phyloP scores from a whole-genome alignment of 177 flowering plant genomes.

The Vitis hybrid region DNA sequence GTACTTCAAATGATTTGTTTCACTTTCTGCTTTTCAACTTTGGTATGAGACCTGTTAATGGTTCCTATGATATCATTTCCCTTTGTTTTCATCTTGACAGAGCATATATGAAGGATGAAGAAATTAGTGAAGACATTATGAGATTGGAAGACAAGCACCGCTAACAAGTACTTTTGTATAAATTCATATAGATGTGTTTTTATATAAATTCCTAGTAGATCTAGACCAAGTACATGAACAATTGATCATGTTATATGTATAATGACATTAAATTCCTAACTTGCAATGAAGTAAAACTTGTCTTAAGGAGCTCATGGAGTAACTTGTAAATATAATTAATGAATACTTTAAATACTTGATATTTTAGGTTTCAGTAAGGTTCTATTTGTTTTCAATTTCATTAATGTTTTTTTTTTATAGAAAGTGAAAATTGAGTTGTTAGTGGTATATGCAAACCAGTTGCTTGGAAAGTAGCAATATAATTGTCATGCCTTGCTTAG shows the following conservation, averaged over 20 bases:
- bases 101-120: constrained; percentile 46
- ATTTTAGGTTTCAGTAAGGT: too few relatives aligned
- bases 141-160: constrained; percentile 46
- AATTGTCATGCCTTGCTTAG: constrained; percentile 47
- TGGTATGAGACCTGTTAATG: background rate
- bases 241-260: background rate
- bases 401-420: too few relatives aligned
- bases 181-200: too few relatives aligned
- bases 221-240: background rate
- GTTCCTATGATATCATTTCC: background rate
- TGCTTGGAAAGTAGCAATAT: constrained; percentile 55
- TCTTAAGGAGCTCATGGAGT: background rate
- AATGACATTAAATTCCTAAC: too few relatives aligned
- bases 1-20: too few relatives aligned
- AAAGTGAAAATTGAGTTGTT: constrained; percentile 44
- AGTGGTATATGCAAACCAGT: constrained; percentile 28
- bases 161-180: constrained; percentile 44
- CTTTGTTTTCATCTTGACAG: constrained; percentile 40
- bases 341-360: too few relatives aligned
- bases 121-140: constrained; percentile 48
- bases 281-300: background rate
- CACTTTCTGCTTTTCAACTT: background rate
- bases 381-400: too few relatives aligned
- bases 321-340: too few relatives aligned
- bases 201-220: too few relatives aligned